Base-by-base conservation (phyloP, 2,329 filamentous ascomycete species). In the Sarocladium oryzae region DNA sequence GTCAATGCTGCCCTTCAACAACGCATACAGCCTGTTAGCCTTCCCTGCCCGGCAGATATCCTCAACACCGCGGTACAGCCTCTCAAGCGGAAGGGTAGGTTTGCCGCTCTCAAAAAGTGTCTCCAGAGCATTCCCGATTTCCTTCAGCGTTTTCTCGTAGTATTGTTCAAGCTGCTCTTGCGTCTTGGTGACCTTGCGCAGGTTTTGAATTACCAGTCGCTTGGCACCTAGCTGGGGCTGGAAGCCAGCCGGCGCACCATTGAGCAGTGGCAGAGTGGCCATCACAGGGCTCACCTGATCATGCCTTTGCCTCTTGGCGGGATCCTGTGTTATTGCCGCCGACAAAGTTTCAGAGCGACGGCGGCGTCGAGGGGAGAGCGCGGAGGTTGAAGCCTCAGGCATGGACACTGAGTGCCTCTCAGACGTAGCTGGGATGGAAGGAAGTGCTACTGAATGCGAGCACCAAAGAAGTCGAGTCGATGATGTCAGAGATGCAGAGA, bases 171-270 rank as follows among this genome's bases (percentile, higher is more conserved):
- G 79, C 59, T 89, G 81, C 51, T 79, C 74, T 50, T 70, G 62
- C 10, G 49, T 24, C 4, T 32, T 76, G n/a, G 78, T 70, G 16
- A 76, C 76, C 1, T 79, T 77, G 53, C 86, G 83, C 56, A 96
- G 78, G 65, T 96, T 97, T 78, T 96, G 96, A 60, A 99, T 88
- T n/a, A 92, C 81, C 41, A 99, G 79, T 68, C 86, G 91, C 74
- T 86, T 91, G 18, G 89, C 84, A 28, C 89, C 90, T 10, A 78
- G 75, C 60, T 88, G 82, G 11, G 89, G 84, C 58, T 86, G 87
- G 63, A 91, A 65, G 30, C 30, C 46, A 10, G 46, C 32, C 9
- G 33, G 46, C 26, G 30, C 16, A 21, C 30, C 30, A 36, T 28
- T 49, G 26, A 21, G 26, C n/a, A 48, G n/a, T 32, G 43, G 43